Evolutionary conservation across 2,329 filamentous ascomycete genomes (phyloP).

Genomic region (Colletotrichum karsti): DNA sequence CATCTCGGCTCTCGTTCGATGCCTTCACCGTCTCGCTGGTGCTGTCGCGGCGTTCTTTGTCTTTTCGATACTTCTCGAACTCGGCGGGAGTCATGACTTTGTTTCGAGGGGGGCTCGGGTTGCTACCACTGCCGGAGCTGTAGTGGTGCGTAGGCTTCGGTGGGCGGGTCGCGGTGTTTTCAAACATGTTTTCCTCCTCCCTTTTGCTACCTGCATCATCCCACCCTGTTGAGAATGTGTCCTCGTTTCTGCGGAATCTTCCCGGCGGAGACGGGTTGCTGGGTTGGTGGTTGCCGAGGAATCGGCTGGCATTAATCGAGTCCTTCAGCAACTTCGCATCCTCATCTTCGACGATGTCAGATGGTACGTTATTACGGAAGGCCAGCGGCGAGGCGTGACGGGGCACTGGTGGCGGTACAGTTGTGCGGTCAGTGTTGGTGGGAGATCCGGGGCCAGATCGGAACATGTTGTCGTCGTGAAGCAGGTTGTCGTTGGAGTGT

Average conservation of each 20-base stretch:
- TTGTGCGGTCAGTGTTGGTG: slow-evolving; percentile 43
- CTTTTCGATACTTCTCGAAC: slow-evolving; percentile 82
- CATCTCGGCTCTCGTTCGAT: slow-evolving; percentile 67
- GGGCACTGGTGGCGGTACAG: slow-evolving; percentile 46
- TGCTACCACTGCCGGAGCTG: slow-evolving; percentile 38
- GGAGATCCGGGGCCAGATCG: slow-evolving; percentile 39
- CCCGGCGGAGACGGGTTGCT: slow-evolving; percentile 30
- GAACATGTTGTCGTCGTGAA: slow-evolving; percentile 53
- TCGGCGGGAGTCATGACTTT: slow-evolving; percentile 93
- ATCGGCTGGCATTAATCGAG: slow-evolving; percentile 58
- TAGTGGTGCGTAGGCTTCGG: slow-evolving; percentile 9
- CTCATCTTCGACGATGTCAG: slow-evolving; percentile 57
- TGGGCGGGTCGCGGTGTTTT: slow-evolving; percentile 50
- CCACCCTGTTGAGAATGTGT: slow-evolving; percentile 43
- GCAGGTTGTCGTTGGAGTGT: slow-evolving; percentile 57
- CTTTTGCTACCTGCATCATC: slow-evolving; percentile 33
- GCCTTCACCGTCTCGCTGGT: slow-evolving; percentile 48
- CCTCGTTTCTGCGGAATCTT: slow-evolving; percentile 50
- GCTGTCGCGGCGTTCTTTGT: slow-evolving; percentile 70
- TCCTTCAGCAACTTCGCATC: slow-evolving; percentile 62
- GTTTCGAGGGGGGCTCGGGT: slow-evolving; percentile 57
- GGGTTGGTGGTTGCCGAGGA: slow-evolving; percentile 40
- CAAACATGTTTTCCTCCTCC: slow-evolving; percentile 64
- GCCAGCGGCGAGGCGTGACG: slow-evolving; percentile 43
- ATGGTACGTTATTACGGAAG: slow-evolving; percentile 41